These are phyloP conservation scores for Penicillium flavigenum DNA, from an alignment of 495 filamentous ascomycete genomes.

Conservation along the genomic window DNA sequence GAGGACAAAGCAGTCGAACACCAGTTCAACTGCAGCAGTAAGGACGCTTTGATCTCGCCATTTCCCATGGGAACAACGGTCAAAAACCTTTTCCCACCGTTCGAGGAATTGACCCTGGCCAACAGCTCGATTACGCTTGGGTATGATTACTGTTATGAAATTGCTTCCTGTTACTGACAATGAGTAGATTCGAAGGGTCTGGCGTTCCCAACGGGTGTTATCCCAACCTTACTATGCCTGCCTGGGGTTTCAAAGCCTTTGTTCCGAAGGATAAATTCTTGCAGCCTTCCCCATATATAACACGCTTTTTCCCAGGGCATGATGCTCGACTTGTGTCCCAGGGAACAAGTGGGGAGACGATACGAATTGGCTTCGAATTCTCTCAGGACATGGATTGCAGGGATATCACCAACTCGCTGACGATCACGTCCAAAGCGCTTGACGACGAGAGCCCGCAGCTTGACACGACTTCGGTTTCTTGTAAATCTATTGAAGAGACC, in stretches of 20 bases:
- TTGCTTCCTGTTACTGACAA: constrained; percentile 7
- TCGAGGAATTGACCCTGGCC: constrained; percentile 43
- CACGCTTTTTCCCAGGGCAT: constrained; percentile 57
- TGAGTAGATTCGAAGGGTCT: constrained; percentile 21
- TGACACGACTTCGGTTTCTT: constrained; percentile 24
- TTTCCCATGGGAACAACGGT: constrained; percentile 44
- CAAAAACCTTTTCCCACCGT: constrained; percentile 51
- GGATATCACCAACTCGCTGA: constrained; percentile 33
- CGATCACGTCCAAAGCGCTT: constrained; percentile 43
- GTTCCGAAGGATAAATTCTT: constrained; percentile 49
- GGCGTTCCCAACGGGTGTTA: constrained; percentile 50
- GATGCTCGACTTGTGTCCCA: constrained; percentile 50
- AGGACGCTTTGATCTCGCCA: constrained; percentile 41
- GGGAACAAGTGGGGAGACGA: constrained; percentile 27
- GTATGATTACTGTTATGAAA: neutral
- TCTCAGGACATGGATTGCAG: constrained; percentile 59
- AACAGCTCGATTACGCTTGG: constrained; percentile 3
- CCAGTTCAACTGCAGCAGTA: constrained; percentile 41
- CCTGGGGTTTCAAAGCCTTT: constrained; percentile 58
- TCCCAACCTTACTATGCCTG: constrained; percentile 41
- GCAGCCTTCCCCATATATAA: constrained; percentile 53
- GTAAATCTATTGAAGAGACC: constrained; percentile 16
- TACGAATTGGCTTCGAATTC: constrained; percentile 52
- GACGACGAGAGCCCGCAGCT: constrained; percentile 21
- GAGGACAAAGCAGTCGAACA: constrained; percentile 44